Conservation (phyloP, 768 basidiomycete genomes). For the Rhizopogon salebrosus region DNA sequence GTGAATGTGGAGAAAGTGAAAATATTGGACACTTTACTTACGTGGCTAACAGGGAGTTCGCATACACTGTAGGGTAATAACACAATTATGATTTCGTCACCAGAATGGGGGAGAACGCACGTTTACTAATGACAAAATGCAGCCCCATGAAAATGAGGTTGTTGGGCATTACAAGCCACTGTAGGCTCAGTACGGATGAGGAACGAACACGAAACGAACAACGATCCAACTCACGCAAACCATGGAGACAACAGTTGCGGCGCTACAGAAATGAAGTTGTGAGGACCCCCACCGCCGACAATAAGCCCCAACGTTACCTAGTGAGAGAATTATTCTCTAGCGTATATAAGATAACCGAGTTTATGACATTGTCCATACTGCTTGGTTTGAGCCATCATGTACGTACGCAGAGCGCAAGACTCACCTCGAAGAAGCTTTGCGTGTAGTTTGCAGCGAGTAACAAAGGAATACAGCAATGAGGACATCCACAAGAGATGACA, state of each 20-base stretch:
- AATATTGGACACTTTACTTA: conserved; percentile 3
- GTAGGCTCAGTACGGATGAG: neutral
- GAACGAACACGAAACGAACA: neutral
- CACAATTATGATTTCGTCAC: neutral
- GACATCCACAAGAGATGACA: conserved; percentile 46
- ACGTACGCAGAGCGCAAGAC: neutral
- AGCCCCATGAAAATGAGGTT: conserved; percentile 50
- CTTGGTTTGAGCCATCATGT: neutral
- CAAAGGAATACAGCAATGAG: conserved; percentile 43
- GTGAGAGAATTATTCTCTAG: conserved; percentile 51
- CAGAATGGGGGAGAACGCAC: conserved; percentile 19
- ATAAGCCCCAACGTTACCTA: conserved; percentile 22
- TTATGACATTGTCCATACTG: conserved; percentile 44
- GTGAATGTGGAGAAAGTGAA: neutral
- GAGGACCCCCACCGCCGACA: neutral
- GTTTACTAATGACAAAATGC: conserved; percentile 49
- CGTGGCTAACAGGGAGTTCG: conserved; percentile 47
- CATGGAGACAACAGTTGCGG: conserved; percentile 37
- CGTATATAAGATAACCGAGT: conserved; percentile 44
- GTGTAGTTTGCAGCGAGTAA: conserved; percentile 35
- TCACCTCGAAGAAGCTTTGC: conserved; percentile 35
- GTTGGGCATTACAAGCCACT: conserved; percentile 43
- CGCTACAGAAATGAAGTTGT: conserved; percentile 19
- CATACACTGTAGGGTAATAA: conserved; percentile 33
- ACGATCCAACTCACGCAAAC: conserved; percentile 30